Evolutionary conservation across 1,139 yeast species (phyloP), one percentile per base, ranked within the genome.

Genomic region (Debaryomyces fabryi): DNA sequence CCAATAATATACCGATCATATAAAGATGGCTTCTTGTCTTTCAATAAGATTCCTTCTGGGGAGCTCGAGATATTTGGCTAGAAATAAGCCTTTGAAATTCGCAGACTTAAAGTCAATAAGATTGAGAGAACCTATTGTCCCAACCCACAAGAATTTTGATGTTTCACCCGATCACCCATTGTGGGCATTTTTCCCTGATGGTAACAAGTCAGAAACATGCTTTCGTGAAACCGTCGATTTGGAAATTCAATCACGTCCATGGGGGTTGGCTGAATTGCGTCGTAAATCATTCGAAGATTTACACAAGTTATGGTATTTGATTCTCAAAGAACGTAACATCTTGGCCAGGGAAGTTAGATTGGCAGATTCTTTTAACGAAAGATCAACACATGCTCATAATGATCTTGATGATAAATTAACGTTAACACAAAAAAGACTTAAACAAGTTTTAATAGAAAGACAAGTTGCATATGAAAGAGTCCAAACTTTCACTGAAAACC

Each of bases 261-360:
- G 99, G 99, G 72, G 86, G 7, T 79, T 90, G 50, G 86, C 91
- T 10, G 98, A 93, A 64, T 79, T 93, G 56, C 85, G 99, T 67
- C 80, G 95, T 53, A 95, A 93, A 67, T 83, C 91, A 13, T 95
- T 91, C 61, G 96, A 91, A 38, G 99, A 93, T 65, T 74, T 93
- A 59, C 99, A 95, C 68, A 81, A 83, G 42, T 76, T 93, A 58
- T 93, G 99, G 98, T 92, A 90, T 65, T 76, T 86, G 43, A 83
- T 92, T 56, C 72, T 93, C 55, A 88, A 84, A 63, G 97, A 93
- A 66, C 76, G 96, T 56, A 95, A 93, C 67, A 72, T 83, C 35
- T 67, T 93, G 50, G 84, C 85, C 33, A 80, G 97, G 59, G 99
- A 95, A 66, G 76, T 78, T 46, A 82, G 85, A 55, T 64, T 74